phyloP scores from a whole-genome alignment of 2,329 filamentous ascomycete genomes.

The Hirsutella minnesotensis region DNA sequence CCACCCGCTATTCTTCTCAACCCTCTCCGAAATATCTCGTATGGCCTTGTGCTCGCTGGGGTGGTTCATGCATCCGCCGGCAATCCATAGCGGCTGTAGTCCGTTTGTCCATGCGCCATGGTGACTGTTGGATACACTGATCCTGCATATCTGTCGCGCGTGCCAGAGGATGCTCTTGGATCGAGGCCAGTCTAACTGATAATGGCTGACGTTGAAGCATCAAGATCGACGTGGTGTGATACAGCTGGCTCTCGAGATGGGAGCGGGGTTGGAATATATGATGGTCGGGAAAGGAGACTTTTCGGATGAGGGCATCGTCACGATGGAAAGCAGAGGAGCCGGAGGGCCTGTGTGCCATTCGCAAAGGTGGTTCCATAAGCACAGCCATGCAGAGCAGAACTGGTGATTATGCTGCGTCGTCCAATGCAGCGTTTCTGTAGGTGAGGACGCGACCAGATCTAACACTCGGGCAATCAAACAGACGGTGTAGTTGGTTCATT shows the following conservation, averaged over 20 bases:
- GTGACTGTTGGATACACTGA: constrained; percentile 38
- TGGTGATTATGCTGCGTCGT: no score
- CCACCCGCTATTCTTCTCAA: no score
- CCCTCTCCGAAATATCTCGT: no score
- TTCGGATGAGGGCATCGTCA: constrained; percentile 24
- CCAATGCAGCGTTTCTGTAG: no score
- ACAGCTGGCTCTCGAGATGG: constrained; percentile 43
- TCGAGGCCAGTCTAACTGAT: constrained; percentile 21
- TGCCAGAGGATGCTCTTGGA: constrained; percentile 34
- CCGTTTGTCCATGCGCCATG: constrained; percentile 42
- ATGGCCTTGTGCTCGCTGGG: constrained; percentile 27
- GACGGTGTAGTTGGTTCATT: constrained; percentile 39
- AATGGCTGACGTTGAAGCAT: constrained; percentile 34
- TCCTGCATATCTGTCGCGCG: constrained; percentile 38
- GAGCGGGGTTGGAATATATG: constrained; percentile 36
- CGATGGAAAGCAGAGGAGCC: constrained; percentile 21
- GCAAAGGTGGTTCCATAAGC: constrained; percentile 25
- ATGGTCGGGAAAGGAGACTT: constrained; percentile 37
- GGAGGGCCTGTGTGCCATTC: constrained; percentile 27
- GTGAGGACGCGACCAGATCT: constrained; percentile 17
- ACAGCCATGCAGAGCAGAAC: constrained; percentile 13
- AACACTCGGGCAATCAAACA: constrained; percentile 33
- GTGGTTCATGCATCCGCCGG: constrained; percentile 39
- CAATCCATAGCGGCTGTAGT: constrained; percentile 41
- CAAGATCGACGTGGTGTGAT: constrained; percentile 39